A percentile compares a stretch with the other conserved stretches of the same genome.
Evolutionary conservation across 176 grass and related monocot species (phyloP).

Genomic region (Oryza longistaminata): DNA sequence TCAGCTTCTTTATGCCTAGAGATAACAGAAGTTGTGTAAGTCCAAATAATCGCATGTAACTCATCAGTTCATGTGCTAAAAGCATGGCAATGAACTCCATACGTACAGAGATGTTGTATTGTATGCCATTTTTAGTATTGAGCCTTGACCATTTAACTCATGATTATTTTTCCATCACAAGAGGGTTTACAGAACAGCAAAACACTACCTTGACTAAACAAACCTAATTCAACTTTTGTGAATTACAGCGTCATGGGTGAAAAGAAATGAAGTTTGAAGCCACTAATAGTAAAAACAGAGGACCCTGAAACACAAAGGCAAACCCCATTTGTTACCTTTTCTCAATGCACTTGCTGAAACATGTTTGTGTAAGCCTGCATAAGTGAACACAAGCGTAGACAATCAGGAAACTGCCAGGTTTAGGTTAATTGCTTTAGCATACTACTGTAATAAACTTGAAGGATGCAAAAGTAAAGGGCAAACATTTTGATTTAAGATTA

Average conservation of each 20-base stretch:
- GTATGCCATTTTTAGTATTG: not conserved
- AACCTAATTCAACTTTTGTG: not conserved
- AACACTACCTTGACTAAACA: not conserved
- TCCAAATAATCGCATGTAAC: not conserved
- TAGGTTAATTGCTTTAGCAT: not conserved
- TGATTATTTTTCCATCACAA: not conserved
- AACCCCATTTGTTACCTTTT: conserved; percentile 53
- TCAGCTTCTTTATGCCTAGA: conserved; percentile 75
- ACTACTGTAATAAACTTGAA: not conserved
- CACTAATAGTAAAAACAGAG: not conserved
- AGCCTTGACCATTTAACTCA: not conserved
- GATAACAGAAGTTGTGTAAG: not conserved
- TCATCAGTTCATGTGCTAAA: not conserved
- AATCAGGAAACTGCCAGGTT: not conserved
- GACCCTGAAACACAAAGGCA: not conserved
- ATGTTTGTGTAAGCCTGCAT: conserved; percentile 61
- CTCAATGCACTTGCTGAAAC: conserved; percentile 73
- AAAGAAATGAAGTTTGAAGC: not conserved
- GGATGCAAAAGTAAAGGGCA: not conserved
- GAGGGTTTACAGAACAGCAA: not conserved
- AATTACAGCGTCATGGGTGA: not conserved
- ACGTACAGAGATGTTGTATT: not conserved
- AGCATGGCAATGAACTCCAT: not conserved
- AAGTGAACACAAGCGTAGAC: not conserved
- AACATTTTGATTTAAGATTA: not conserved